These are phyloP conservation scores for Telfairia occidentalis DNA, from an alignment of 331 rosid genomes.

Conservation along the genomic window DNA sequence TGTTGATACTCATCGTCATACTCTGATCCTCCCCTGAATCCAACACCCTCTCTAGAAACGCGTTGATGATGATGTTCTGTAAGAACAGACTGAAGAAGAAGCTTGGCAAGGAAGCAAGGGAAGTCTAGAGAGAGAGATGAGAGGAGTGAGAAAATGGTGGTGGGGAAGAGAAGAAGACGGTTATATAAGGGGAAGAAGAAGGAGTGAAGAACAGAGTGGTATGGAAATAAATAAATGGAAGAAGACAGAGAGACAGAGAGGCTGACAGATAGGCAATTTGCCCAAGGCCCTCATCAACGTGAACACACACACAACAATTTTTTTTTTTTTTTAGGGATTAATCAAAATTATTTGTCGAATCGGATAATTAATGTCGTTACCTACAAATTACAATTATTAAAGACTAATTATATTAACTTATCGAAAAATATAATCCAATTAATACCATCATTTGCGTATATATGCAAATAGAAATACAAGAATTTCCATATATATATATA, in stretches of 20 bases:
- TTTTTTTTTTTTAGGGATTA: background rate
- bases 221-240: slow-evolving; percentile 16
- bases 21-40: too few relatives aligned
- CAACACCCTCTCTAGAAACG: too few relatives aligned
- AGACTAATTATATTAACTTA: background rate
- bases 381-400: background rate
- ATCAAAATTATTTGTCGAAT: background rate
- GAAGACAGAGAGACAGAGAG: slow-evolving; percentile 35
- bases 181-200: slow-evolving; percentile 10
- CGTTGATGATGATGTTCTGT: too few relatives aligned
- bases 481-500: too few relatives aligned
- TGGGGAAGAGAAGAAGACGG: slow-evolving; percentile 11
- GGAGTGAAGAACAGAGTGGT: slow-evolving; percentile 8
- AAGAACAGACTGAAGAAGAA: too few relatives aligned
- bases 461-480: too few relatives aligned
- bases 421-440: background rate
- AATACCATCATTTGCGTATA: too few relatives aligned
- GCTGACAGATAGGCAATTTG: slow-evolving; percentile 48
- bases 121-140: too few relatives aligned
- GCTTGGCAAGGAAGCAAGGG: background rate
- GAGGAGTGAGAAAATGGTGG: slow-evolving; percentile 13
- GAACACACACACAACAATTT: slow-evolving; percentile 8
- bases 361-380: background rate
- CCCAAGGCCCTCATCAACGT: slow-evolving; percentile 29
- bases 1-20: slow-evolving; percentile 23